These are phyloP conservation scores for Smittium mucronatum DNA, from an alignment of 371 early-diverging fungal genomes.

Conservation along the genomic window DNA sequence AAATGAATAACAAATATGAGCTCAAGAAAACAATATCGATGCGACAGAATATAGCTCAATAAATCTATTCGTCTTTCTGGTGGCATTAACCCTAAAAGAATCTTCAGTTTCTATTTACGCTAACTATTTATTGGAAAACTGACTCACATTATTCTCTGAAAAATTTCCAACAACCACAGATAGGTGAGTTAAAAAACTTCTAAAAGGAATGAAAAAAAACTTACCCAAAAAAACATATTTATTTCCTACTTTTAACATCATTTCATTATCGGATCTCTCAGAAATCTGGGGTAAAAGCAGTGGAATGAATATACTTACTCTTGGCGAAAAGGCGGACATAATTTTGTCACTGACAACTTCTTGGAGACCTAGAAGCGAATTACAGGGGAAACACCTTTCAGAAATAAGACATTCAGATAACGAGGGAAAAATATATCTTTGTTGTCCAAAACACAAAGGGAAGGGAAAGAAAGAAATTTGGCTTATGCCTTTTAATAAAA, in stretches of 20 bases:
- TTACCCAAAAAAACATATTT: neutral
- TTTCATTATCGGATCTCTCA: neutral
- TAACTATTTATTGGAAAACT: neutral
- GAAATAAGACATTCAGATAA: neutral
- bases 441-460: constrained; percentile 4
- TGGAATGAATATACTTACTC: neutral
- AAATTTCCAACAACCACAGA: neutral
- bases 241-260: neutral
- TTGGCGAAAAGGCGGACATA: neutral
- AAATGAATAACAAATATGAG: too few relatives aligned
- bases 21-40: too few relatives aligned
- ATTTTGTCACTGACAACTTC: neutral
- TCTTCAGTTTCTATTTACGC: constrained; percentile 1
- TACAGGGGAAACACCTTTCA: neutral
- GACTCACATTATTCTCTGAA: neutral
- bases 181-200: constrained; percentile 2
- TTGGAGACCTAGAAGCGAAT: constrained; percentile 4
- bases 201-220: constrained; percentile 1
- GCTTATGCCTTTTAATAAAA: constrained; percentile 1
- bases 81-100: too few relatives aligned
- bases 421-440: neutral
- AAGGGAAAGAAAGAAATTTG: neutral
- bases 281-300: neutral
- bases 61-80: too few relatives aligned
- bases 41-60: too few relatives aligned